Percentiles rank a stretch among this genome's conserved stretches.
These are phyloP conservation scores for Heimioporus punctisporus DNA, from an alignment of 1,284 basidiomycete genomes.

Conservation along the genomic window DNA sequence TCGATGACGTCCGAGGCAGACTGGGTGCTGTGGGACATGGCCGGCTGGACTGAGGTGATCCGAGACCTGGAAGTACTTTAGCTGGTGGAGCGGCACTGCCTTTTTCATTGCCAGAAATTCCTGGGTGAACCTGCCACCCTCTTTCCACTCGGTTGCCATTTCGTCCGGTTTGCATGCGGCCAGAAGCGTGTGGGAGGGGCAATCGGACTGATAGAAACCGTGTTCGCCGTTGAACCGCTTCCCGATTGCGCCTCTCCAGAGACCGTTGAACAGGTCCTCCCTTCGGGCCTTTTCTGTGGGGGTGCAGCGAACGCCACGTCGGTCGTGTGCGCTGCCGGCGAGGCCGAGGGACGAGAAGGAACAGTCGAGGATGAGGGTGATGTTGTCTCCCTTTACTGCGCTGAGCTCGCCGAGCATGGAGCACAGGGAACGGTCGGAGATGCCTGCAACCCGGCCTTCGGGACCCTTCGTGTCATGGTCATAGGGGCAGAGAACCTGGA, in stretches of 20 bases:
- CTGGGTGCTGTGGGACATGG: conserved; percentile 43
- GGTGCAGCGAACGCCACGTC: conserved; percentile 55
- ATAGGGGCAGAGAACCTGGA: conserved; percentile 63
- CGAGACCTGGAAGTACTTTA: conserved; percentile 52
- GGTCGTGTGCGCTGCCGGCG: conserved; percentile 39
- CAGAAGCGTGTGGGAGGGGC: conserved; percentile 51
- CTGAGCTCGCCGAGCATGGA: conserved; percentile 58
- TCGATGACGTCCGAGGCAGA: conserved; percentile 50
- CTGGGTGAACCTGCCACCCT: conserved; percentile 61
- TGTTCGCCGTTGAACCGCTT: conserved; percentile 37
- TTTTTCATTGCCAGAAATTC: conserved; percentile 50
- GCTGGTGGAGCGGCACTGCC: conserved; percentile 49
- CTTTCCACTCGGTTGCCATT: conserved; percentile 57
- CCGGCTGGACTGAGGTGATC: conserved; percentile 39
- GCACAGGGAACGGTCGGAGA: conserved; percentile 64
- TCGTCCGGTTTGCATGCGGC: conserved; percentile 55
- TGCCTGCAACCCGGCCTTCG: conserved; percentile 54
- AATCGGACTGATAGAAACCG: conserved; percentile 49
- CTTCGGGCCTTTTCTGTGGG: conserved; percentile 49
- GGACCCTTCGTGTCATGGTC: conserved; percentile 55
- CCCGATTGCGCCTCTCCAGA: conserved; percentile 52
- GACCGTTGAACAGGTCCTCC: conserved; percentile 52
- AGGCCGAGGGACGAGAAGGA: conserved; percentile 54
- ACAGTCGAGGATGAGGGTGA: conserved; percentile 65
- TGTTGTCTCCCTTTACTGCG: conserved; percentile 62